Conservation (phyloP, 768 basidiomycete species). For the Lyophyllum shimeji region DNA sequence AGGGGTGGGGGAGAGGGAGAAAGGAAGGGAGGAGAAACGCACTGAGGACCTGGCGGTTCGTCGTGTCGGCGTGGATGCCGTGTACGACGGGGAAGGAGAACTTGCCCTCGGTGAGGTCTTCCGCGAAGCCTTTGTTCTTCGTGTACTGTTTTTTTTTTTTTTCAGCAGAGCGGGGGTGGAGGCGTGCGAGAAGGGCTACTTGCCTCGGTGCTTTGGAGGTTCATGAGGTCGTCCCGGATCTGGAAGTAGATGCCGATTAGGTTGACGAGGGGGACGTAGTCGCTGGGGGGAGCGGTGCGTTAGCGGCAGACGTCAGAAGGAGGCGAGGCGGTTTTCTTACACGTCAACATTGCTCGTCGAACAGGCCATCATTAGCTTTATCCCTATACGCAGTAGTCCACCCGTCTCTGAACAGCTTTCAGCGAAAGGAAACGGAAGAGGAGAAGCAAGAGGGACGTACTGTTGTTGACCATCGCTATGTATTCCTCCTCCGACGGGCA, state of each 20-base stretch:
- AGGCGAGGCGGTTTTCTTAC: slow-evolving; percentile 34
- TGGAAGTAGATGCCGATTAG: slow-evolving; percentile 95
- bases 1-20: neutral
- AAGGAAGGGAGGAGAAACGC: slow-evolving; percentile 23
- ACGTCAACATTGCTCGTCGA: slow-evolving; percentile 58
- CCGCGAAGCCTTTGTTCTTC: slow-evolving; percentile 84
- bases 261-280: slow-evolving; percentile 92
- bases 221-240: slow-evolving; percentile 97
- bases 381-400: slow-evolving; percentile 85
- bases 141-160: slow-evolving; percentile 59
- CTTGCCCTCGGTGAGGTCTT: slow-evolving; percentile 95
- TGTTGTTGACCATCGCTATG: slow-evolving; percentile 94
- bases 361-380: slow-evolving; percentile 97
- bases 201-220: slow-evolving; percentile 85
- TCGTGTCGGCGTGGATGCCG: slow-evolving; percentile 73
- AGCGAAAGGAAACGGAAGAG: neutral
- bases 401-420: slow-evolving; percentile 72
- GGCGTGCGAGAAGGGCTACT: slow-evolving; percentile 16
- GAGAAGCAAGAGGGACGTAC: slow-evolving; percentile 41
- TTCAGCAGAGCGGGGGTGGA: neutral
- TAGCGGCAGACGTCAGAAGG: neutral
- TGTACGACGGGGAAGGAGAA: slow-evolving; percentile 97
- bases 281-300: slow-evolving; percentile 39
- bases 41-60: slow-evolving; percentile 86
- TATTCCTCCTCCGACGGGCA: slow-evolving; percentile 97